A percentile compares a stretch with the other conserved stretches of the same genome.
phyloP scores from a whole-genome alignment of 352 stramenopile genomes.

The Nannochloropsis limnetica region DNA sequence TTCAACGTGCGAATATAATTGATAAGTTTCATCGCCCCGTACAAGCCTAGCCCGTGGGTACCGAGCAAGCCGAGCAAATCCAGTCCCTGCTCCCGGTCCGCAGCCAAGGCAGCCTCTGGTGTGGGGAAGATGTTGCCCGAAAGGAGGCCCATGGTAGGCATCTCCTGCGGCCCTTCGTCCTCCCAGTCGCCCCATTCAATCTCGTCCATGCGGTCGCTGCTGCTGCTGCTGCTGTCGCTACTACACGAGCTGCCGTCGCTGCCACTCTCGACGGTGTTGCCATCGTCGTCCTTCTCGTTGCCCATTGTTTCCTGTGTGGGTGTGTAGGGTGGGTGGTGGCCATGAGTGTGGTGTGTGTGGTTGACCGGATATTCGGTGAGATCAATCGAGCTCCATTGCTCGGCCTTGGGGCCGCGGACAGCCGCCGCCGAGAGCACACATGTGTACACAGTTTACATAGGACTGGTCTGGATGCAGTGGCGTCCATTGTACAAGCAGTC shows the following conservation, averaged over 20 bases:
- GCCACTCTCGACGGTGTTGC: not conserved
- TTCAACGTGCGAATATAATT: conserved; percentile 7
- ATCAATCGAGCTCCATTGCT: not conserved
- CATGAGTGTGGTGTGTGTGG: too few species aligned
- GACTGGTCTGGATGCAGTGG: too few species aligned
- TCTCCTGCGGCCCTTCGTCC: conserved; percentile 7
- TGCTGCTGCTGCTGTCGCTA: not conserved
- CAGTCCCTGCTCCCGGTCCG: not conserved
- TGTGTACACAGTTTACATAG: too few species aligned
- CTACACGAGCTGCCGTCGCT: conserved; percentile 4
- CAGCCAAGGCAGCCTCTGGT: not conserved
- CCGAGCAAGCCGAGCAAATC: not conserved
- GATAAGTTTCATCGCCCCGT: conserved; percentile 30
- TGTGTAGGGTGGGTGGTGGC: not conserved
- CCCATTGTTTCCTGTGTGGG: not conserved
- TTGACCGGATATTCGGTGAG: too few species aligned
- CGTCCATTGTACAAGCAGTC: too few species aligned
- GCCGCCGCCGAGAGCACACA: not conserved
- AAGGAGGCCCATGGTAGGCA: not conserved
- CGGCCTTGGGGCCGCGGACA: not conserved
- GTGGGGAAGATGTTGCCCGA: not conserved
- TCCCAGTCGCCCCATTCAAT: conserved; percentile 6
- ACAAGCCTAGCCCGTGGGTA: not conserved
- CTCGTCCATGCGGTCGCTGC: not conserved
- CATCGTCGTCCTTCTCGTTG: not conserved